Conservation (phyloP, 257 asterid species). For the Capsicum chinense region DNA sequence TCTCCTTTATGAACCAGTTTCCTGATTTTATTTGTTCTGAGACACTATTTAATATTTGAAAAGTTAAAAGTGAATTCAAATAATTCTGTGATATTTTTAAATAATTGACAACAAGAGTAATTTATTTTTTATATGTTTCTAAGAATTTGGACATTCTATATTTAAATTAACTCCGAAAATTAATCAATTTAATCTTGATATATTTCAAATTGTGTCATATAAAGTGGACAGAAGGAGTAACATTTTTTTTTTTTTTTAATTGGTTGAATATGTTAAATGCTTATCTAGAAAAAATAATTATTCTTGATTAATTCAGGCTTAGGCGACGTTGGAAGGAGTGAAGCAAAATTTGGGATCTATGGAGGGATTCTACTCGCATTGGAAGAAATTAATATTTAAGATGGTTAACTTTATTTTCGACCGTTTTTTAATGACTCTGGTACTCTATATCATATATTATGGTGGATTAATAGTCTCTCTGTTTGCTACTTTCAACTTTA, state of each 20-base stretch:
- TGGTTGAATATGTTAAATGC: not conserved
- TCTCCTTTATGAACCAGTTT: not conserved
- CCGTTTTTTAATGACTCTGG: not conserved
- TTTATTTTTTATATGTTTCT: not conserved
- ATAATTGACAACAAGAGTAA: not conserved
- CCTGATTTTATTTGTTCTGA: not conserved
- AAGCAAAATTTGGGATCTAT: not conserved
- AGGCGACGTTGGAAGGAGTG: not conserved
- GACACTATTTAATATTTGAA: not conserved
- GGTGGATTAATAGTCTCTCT: not conserved
- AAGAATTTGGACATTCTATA: fast-evolving
- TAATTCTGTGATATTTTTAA: not conserved
- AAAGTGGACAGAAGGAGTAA: not conserved
- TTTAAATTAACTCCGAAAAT: not conserved
- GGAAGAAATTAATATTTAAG: not conserved
- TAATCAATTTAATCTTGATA: not conserved
- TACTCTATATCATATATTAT: not conserved
- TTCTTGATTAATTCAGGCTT: not conserved
- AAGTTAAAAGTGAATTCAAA: not conserved
- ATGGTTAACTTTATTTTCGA: not conserved
- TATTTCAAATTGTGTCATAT: not conserved
- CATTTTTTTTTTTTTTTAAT: not conserved
- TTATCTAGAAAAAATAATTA: not conserved
- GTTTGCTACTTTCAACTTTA: not conserved
- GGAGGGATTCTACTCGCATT: not conserved